A percentile compares a stretch with the other conserved stretches of the same genome.
Evolutionary conservation across 441 rosid genomes (phyloP).

Genomic region (Pelargonium citronellum): DNA sequence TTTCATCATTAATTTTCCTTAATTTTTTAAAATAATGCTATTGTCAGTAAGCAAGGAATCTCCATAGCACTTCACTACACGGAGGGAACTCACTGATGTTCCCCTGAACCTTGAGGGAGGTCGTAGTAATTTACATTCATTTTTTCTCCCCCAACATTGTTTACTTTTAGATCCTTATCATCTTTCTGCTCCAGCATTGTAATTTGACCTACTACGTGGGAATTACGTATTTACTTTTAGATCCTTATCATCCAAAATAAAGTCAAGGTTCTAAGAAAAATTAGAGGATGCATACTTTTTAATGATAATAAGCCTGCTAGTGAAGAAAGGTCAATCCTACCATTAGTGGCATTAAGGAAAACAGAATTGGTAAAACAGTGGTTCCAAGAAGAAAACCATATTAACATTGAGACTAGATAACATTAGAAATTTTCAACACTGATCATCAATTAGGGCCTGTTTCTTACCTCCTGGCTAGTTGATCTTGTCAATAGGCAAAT

Average conservation of each 20-base stretch:
- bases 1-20: neutral
- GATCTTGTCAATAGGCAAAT: neutral
- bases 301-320: neutral
- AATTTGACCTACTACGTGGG: neutral
- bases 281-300: neutral
- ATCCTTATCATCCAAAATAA: neutral
- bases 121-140: neutral
- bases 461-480: neutral
- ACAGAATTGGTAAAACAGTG: neutral
- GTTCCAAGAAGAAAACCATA: neutral
- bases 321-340: neutral
- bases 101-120: conserved; percentile 5
- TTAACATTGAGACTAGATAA: neutral
- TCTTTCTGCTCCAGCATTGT: neutral
- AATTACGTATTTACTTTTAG: neutral
- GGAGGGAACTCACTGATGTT: conserved; percentile 1
- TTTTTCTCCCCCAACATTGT: neutral
- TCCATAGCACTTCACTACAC: neutral
- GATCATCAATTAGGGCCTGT: neutral
- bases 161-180: neutral
- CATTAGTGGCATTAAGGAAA: neutral
- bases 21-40: neutral
- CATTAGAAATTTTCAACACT: neutral
- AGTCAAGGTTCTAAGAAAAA: neutral
- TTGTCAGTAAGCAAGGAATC: neutral